These are phyloP conservation scores for Verticillium albo-atrum DNA, from an alignment of 2,329 filamentous ascomycete species.

Conservation along the genomic window DNA sequence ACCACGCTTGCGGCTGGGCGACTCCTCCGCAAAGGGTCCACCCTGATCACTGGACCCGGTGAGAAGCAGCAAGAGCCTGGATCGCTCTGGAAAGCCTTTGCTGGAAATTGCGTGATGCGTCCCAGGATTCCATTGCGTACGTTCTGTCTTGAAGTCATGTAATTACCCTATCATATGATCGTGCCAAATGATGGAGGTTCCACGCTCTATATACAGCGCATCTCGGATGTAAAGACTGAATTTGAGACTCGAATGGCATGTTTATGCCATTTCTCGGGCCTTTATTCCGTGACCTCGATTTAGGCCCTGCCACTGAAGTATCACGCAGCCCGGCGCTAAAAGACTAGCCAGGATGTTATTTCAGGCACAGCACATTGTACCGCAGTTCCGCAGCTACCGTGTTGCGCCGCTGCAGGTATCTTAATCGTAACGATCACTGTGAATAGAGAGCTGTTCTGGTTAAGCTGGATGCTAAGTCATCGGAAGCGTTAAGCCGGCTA, in stretches of 20 bases:
- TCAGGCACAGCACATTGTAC: background rate
- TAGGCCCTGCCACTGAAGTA: too few relatives aligned
- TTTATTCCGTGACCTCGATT: too few relatives aligned
- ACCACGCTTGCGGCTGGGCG: too few relatives aligned
- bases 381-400: background rate
- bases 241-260: too few relatives aligned
- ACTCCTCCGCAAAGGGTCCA: too few relatives aligned
- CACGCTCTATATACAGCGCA: too few relatives aligned
- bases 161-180: background rate
- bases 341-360: too few relatives aligned
- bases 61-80: background rate
- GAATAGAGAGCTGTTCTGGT: background rate
- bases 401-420: background rate
- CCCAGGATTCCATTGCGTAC: background rate
- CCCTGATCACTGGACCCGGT: background rate
- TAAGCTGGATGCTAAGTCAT: background rate
- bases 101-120: background rate
- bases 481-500: too few relatives aligned
- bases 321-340: too few relatives aligned
- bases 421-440: background rate
- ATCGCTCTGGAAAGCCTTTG: background rate
- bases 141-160: too few relatives aligned
- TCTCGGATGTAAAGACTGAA: too few relatives aligned
- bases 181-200: background rate
- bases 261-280: too few relatives aligned